Base-by-base conservation (phyloP, 306 rosid species). In the Vicia faba region DNA sequence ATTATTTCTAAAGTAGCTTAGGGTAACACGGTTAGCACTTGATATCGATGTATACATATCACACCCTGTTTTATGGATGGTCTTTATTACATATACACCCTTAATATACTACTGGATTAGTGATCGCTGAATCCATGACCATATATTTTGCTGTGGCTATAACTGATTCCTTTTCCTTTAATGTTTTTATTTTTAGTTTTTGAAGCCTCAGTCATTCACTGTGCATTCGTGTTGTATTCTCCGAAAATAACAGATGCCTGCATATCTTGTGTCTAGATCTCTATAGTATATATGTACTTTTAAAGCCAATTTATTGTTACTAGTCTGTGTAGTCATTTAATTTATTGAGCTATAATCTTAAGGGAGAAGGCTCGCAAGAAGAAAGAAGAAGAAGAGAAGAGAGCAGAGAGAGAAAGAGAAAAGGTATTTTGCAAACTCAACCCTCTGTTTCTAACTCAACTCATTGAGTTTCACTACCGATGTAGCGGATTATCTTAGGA, bases 281-380 rank as follows among this genome's bases (percentile, higher is more conserved):
- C 60, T 71, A 51, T 71, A 39, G 36, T 75, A 58, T 74, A 50
- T 11, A 5, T 25, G 31, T 53, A 65, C 11, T 56, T 71, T 61
- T 14, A 10, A 33, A 74, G 66, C 39, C 39, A 40, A 33, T 54
- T 46, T 66, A 10, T 64, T 56, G 23, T 68, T 63, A 43, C 18
- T 51, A 61, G 48, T 54, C 61, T 38, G 46, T 64, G 54, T 50
- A 40, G 60, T 46, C 5, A 11, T 59, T 72, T 64, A 23, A 36
- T 57, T 76, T 53, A 33, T 64, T 61, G 25, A 66, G 35, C 29
- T 7, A 72, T 75, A 23, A 58, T 50, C 63, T 83, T 6, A 71
- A 90, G 99, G 91, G 99, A 93, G 88, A 89, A 72, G 66, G 99
- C 97, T 73, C 96, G 96, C 64, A 90, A 93, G 91, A 93, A 88